Percentiles rank a stretch among this genome's conserved stretches.
Conservation (phyloP, 345 rosid genomes). For the Raphanus raphanistrum region DNA sequence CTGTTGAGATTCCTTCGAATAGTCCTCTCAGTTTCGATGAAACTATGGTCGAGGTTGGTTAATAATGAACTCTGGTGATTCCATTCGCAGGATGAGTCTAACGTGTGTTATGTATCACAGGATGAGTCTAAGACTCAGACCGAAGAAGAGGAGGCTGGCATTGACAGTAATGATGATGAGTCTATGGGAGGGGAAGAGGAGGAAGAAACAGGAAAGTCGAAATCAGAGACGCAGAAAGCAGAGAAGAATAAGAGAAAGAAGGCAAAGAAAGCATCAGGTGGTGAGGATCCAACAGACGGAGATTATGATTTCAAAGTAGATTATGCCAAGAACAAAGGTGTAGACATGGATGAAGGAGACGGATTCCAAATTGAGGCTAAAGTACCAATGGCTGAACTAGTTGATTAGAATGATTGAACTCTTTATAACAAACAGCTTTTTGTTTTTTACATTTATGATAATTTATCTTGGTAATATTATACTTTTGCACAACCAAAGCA, state of each 20-base stretch:
- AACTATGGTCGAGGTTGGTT: conserved; percentile 72
- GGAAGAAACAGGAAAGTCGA: conserved; percentile 31
- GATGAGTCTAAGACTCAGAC: conserved; percentile 18
- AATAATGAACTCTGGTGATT: neutral
- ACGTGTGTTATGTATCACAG: conserved; percentile 17
- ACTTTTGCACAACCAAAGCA: neutral
- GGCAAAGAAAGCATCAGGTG: conserved; percentile 41
- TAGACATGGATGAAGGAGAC: conserved; percentile 50
- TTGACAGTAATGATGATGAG: conserved; percentile 41
- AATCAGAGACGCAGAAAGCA: conserved; percentile 54
- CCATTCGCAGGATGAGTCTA: conserved; percentile 23
- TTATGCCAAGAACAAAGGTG: conserved; percentile 48
- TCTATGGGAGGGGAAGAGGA: conserved; percentile 45
- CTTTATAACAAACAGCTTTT: neutral
- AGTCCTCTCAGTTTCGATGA: conserved; percentile 69
- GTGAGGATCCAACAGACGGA: conserved; percentile 59
- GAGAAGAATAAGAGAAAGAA: conserved; percentile 81
- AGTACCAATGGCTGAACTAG: conserved; percentile 55
- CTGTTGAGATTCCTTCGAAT: conserved; percentile 72
- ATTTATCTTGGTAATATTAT: neutral
- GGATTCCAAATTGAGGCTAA: conserved; percentile 33
- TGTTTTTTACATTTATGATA: conserved; percentile 4
- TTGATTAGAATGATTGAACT: conserved; percentile 43
- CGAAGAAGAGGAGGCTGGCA: conserved; percentile 5
- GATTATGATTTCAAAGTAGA: conserved; percentile 86